These are phyloP conservation scores for Tetraselmis chui DNA, from an alignment of 139 green algal species.

Conservation along the genomic window DNA sequence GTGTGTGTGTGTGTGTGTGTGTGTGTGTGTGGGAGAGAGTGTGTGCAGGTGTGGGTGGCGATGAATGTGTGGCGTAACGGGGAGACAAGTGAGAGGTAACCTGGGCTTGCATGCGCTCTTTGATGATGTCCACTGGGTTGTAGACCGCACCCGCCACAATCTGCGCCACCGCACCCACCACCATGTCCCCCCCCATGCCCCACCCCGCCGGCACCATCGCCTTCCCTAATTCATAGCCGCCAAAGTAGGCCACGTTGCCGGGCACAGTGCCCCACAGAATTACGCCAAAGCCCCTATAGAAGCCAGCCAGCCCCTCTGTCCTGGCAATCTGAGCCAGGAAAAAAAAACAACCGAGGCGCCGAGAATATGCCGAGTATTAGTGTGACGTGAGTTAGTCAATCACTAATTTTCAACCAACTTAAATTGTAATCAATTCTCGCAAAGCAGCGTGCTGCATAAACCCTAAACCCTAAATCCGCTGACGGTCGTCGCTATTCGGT, in stretches of 20 bases:
- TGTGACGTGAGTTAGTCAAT: too few relatives aligned
- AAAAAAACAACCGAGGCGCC: too few relatives aligned
- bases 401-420: too few relatives aligned
- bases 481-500: constrained; percentile 5
- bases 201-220: constrained; percentile 16
- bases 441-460: not conserved
- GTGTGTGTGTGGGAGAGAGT: too few relatives aligned
- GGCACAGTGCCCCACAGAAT: constrained; percentile 57
- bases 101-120: constrained; percentile 75
- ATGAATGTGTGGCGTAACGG: constrained; percentile 8
- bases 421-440: not conserved
- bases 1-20: not conserved
- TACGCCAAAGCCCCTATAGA: constrained; percentile 64
- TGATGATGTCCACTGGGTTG: constrained; percentile 86
- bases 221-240: constrained; percentile 53
- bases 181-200: constrained; percentile 51
- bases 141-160: constrained; percentile 71
- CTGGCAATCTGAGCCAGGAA: constrained; percentile 23
- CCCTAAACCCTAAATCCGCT: not conserved
- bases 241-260: constrained; percentile 70
- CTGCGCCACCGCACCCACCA: constrained; percentile 54
- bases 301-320: constrained; percentile 42
- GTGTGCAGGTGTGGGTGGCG: constrained; percentile 4
- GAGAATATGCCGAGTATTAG: too few relatives aligned
- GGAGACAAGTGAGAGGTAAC: constrained; percentile 11